Conservation (phyloP, 768 basidiomycete species). For the Psilocybe subaeruginosa region DNA sequence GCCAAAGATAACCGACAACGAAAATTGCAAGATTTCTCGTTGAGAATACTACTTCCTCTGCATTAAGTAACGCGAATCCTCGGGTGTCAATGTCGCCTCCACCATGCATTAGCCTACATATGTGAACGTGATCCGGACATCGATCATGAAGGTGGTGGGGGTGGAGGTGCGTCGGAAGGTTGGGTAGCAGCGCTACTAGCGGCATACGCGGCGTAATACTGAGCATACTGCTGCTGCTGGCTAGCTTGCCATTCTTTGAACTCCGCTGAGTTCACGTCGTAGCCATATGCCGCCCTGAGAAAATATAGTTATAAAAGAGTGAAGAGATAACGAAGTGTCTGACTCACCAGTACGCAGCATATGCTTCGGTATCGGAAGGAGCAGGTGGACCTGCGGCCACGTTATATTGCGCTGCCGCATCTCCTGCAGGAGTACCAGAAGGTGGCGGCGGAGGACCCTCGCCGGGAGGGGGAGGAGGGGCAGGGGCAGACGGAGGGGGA, state of each 20-base stretch:
- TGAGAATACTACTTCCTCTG: background rate
- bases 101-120: background rate
- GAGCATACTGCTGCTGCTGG: slow-evolving; percentile 73
- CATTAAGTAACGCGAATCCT: background rate
- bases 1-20: slow-evolving; percentile 12
- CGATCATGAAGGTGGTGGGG: slow-evolving; percentile 34
- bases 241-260: slow-evolving; percentile 84
- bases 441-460: slow-evolving; percentile 48
- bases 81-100: too few species aligned
- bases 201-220: slow-evolving; percentile 67
- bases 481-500: slow-evolving; percentile 52
- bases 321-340: slow-evolving; percentile 1
- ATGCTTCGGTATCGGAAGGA: slow-evolving; percentile 54
- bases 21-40: background rate
- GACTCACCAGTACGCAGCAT: slow-evolving; percentile 61
- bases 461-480: slow-evolving; percentile 57
- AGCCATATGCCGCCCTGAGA: slow-evolving; percentile 80
- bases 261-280: slow-evolving; percentile 81
- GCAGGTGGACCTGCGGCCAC: slow-evolving; percentile 38
- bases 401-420: slow-evolving; percentile 38
- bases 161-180: slow-evolving; percentile 33
- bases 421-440: slow-evolving; percentile 51
- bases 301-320: background rate
- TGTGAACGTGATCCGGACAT: background rate
- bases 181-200: slow-evolving; percentile 37